Base-by-base conservation (phyloP, 1,284 basidiomycete species). In the Pisolithus thermaeus region DNA sequence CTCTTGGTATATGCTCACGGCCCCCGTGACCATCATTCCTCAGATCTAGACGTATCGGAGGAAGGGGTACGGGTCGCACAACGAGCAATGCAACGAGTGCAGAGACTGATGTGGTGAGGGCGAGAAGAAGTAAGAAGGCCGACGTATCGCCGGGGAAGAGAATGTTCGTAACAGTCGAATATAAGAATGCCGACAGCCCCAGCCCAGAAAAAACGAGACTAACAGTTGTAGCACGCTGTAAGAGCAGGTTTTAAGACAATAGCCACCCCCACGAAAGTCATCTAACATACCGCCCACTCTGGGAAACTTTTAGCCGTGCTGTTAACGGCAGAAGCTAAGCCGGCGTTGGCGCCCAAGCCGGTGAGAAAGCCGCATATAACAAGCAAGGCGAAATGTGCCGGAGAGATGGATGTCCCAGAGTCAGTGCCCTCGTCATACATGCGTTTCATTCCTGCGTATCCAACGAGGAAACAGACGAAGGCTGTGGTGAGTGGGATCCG, bases 131-230 rank as follows among this genome's bases (percentile, higher is more conserved):
- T 3, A 92, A 69, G 51, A 92, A 83, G 4, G 79, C 78, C 4
- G 80, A 81, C 0, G 85, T 87, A 58, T 90, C 75, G 0, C 86
- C 89, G 0, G 84, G 81, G 57, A 81, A 92, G 25, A 84, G 59
- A 0, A 73, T 57, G 52, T 88, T 82, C 0, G 84, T 81, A 20
- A 90, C 64, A 0, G 80, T 75, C 20, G 84, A 84, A 69, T 92
- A 92, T 52, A 87, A 72, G 68, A 92, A 91, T 0, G 90, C 90
- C 9, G 86, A 90, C 4, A 92, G 75, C 0, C 90, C 90, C 54
- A 90, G 91, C n/a, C 87, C 90, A 0, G 87, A 87, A n/a, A 90
- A 71, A 20, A 92, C 88, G 12, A 88, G 64, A 3, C 84, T 84
- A 2, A 85, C 88, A 0, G 84, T 80, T 0, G 84, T 80, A 2